Evolutionary conservation across 176 grass and related monocot genomes (phyloP).

Genomic region (Triticum dicoccoides): DNA sequence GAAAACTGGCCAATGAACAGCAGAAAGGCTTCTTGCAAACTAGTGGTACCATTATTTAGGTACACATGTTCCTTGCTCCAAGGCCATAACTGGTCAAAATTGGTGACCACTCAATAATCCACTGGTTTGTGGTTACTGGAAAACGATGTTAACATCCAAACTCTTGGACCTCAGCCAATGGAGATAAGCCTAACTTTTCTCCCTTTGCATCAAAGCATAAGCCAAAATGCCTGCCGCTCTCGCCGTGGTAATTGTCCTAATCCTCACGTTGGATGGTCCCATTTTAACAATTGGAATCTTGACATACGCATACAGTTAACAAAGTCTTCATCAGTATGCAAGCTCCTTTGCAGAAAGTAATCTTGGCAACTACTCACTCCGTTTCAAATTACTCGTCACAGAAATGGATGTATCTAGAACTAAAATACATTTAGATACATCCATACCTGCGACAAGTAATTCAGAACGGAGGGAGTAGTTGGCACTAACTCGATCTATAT

Average conservation of each 20-base stretch:
- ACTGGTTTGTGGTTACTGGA: conserved; percentile 9
- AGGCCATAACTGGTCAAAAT: conserved; percentile 24
- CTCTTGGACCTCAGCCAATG: conserved; percentile 42
- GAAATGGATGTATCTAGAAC: no score
- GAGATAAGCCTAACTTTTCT: conserved; percentile 40
- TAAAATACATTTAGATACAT: no score
- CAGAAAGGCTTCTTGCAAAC: not conserved
- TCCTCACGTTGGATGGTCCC: conserved; percentile 39
- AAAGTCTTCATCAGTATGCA: not conserved
- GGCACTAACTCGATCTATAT: not conserved
- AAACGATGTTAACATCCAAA: conserved; percentile 46
- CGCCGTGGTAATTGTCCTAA: conserved; percentile 40
- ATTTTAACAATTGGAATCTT: conserved; percentile 37
- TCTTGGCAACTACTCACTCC: not conserved
- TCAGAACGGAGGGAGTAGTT: not conserved
- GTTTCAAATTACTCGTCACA: no score
- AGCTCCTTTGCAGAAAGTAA: not conserved
- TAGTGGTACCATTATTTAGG: not conserved
- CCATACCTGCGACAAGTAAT: no score
- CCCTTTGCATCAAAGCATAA: conserved; percentile 29
- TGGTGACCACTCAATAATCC: conserved; percentile 31
- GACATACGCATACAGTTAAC: not conserved
- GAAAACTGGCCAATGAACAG: not conserved
- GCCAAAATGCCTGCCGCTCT: conserved; percentile 22
- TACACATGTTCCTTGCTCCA: conserved; percentile 24